Conservation (phyloP, 768 basidiomycete species). For the Fistulinella prunicolor region DNA sequence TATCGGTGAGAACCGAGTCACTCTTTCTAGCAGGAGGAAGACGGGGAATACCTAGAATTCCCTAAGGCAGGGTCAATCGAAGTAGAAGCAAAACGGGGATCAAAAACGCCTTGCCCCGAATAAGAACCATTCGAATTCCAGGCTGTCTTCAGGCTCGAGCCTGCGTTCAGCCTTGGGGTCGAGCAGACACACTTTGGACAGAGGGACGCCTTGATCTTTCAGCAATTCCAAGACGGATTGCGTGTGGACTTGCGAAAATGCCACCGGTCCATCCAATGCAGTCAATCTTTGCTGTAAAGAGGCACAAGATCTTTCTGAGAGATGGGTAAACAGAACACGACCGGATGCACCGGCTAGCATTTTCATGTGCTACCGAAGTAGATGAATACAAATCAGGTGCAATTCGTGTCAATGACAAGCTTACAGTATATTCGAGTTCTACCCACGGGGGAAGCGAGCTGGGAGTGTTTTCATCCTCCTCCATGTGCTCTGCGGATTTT, state of each 20-base stretch:
- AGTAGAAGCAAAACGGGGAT: background rate
- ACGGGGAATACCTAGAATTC: conserved; percentile 50
- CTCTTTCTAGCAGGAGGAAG: background rate
- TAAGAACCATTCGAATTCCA: conserved; percentile 84
- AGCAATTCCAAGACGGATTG: conserved; percentile 16
- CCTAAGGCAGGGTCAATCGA: conserved; percentile 35
- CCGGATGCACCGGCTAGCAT: conserved; percentile 63
- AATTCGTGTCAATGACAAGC: conserved; percentile 16
- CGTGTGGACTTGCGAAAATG: conserved; percentile 26
- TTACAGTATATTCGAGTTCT: conserved; percentile 82
- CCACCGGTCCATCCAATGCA: conserved; percentile 8
- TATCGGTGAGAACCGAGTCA: background rate
- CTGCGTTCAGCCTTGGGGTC: conserved; percentile 80
- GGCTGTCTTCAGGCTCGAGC: conserved; percentile 74
- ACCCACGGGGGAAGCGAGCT: conserved; percentile 86
- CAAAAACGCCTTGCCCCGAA: conserved; percentile 63
- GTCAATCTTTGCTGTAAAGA: conserved; percentile 42
- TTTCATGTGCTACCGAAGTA: conserved; percentile 70
- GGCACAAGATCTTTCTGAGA: conserved; percentile 66
- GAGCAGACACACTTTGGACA: conserved; percentile 81
- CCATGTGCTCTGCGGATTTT: conserved; percentile 75
- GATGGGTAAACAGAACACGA: conserved; percentile 78
- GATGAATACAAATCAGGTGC: background rate
- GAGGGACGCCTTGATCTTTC: conserved; percentile 26
- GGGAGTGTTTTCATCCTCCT: conserved; percentile 79